phyloP scores from a whole-genome alignment of 1,139 yeast genomes.

The Arxiozyma slooffiae region DNA sequence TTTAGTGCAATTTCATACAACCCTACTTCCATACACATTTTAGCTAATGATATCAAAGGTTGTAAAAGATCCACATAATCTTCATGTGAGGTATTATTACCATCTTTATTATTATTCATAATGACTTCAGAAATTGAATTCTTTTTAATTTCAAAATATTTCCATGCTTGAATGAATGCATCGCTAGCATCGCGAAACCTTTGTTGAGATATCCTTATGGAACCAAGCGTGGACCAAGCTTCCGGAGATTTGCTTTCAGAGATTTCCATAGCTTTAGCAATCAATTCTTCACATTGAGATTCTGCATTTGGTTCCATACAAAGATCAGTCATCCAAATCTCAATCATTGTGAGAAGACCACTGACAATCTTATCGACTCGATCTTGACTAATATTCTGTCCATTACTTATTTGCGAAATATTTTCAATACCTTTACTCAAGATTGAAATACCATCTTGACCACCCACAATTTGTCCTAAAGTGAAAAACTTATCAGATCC shows the following conservation, averaged over 20 bases:
- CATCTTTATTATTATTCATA: constrained; percentile 24
- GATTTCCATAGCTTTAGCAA: constrained; percentile 52
- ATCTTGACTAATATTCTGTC: constrained; percentile 29
- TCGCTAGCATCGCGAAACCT: constrained; percentile 59
- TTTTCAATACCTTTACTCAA: constrained; percentile 54
- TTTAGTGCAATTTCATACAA: constrained; percentile 54
- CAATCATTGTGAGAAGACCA: constrained; percentile 78
- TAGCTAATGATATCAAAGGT: constrained; percentile 59
- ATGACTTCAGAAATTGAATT: constrained; percentile 36
- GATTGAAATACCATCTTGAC: constrained; percentile 58
- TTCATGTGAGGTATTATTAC: constrained; percentile 35
- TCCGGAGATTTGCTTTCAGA: constrained; percentile 58
- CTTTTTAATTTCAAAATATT: constrained; percentile 47
- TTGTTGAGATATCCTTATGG: constrained; percentile 85
- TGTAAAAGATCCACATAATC: constrained; percentile 57
- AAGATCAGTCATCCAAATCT: constrained; percentile 98
- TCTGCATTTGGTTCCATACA: constrained; percentile 94
- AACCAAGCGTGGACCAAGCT: constrained; percentile 71
- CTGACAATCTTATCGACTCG: constrained; percentile 44
- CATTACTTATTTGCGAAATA: constrained; percentile 30
- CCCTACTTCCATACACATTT: constrained; percentile 70
- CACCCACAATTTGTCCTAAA: constrained; percentile 86
- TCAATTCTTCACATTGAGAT: constrained; percentile 60
- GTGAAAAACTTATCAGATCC: constrained; percentile 72
- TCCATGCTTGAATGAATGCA: constrained; percentile 69